These are phyloP conservation scores for Vitis hybrid DNA, from an alignment of 177 flowering plant species.

Conservation along the genomic window DNA sequence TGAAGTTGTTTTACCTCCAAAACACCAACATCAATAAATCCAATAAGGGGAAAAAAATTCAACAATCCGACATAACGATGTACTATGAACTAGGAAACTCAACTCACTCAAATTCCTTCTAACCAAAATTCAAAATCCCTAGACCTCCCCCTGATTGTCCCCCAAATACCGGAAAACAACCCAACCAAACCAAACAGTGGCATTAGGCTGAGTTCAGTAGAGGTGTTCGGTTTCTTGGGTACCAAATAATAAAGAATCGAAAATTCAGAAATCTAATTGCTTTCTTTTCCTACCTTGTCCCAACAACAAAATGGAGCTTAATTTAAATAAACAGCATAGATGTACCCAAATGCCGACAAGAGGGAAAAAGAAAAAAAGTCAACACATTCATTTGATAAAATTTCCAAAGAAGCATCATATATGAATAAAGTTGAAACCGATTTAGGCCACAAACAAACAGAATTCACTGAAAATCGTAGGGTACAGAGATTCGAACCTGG, in stretches of 20 bases:
- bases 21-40: background rate
- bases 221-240: too few relatives aligned
- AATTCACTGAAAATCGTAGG: background rate
- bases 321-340: background rate
- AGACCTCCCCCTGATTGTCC: too few relatives aligned
- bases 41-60: background rate
- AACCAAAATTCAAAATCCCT: background rate
- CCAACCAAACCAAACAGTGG: background rate
- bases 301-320: background rate
- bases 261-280: background rate
- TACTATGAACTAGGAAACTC: background rate
- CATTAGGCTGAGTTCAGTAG: too few relatives aligned
- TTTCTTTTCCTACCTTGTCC: background rate
- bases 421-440: background rate
- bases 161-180: too few relatives aligned
- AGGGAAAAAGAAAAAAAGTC: background rate
- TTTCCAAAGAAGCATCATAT: background rate
- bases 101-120: background rate
- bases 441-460: background rate
- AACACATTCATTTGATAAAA: conserved; percentile 1
- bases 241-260: background rate
- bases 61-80: background rate
- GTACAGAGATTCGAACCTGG: conserved; percentile 33
- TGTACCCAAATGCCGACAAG: background rate
- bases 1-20: background rate